These are phyloP conservation scores for Beauveria pseudobassiana DNA, from an alignment of 2,329 filamentous ascomycete species.

Conservation along the genomic window DNA sequence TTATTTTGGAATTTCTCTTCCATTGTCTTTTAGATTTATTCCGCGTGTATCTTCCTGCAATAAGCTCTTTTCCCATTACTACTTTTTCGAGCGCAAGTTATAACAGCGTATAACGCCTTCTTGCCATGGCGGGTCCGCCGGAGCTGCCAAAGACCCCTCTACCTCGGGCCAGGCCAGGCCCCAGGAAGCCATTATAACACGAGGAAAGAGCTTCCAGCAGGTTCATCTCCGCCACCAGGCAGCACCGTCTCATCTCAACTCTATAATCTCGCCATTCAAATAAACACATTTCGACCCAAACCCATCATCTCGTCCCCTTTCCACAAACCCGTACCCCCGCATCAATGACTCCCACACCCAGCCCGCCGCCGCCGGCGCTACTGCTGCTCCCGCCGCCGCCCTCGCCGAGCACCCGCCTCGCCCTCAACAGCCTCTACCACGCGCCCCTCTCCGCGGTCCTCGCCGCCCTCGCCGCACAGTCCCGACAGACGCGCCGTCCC, in stretches of 20 bases:
- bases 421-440: slow-evolving; percentile 53
- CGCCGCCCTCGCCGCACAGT: slow-evolving; percentile 34
- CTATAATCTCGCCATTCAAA: no score
- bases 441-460: slow-evolving; percentile 50
- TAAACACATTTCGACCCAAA: neutral
- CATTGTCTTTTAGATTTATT: no score
- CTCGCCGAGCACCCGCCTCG: slow-evolving; percentile 44
- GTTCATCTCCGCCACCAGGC: neutral
- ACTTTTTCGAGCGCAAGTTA: no score
- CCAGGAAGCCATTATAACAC: neutral
- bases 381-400: slow-evolving; percentile 59
- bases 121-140: neutral
- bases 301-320: neutral
- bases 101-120: no score
- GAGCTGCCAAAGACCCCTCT: neutral
- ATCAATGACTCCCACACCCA: neutral
- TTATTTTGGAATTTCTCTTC: no score
- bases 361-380: slow-evolving; percentile 27
- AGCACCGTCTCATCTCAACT: no score
- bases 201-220: neutral
- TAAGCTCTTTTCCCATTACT: no score
- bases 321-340: neutral
- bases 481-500: slow-evolving; percentile 24
- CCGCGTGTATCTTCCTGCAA: no score
- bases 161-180: neutral